Evolutionary conservation across 495 filamentous ascomycete species (phyloP), one percentile per base, ranked within the genome.

Genomic region (Podospora australis): DNA sequence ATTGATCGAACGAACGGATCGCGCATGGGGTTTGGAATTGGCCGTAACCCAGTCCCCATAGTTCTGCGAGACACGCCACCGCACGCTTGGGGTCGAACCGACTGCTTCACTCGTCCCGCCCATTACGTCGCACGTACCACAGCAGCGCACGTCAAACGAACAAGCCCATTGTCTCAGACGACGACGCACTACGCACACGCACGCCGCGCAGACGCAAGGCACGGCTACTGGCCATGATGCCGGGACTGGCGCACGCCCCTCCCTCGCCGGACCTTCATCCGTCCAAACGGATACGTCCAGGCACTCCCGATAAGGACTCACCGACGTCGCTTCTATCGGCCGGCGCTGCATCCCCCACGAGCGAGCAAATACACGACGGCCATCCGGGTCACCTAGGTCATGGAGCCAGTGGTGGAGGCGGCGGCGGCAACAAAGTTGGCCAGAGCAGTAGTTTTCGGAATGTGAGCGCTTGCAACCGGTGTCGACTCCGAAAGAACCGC

Each of bases 381-480:
- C 30, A 46, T 14, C 38, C 54, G 21, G 46, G 46, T 17, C 46
- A 36, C n/a, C n/a, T n/a, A n/a, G n/a, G n/a, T n/a, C n/a, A n/a
- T n/a, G n/a, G n/a, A n/a, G n/a, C n/a, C n/a, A n/a, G n/a, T 26
- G 47, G 49, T 29, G 44, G 16, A 8, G 43, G 30, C 11, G 40
- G 19, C 38, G 52, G 43, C 6, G 46, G 48, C 9, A 56, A 57
- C 22, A 77, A 73, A 56, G 59, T 65, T 16, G 68, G 70, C 1
- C 73, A 76, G 51, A 75, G 71, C 47, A 75, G 69, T 56, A 77
- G 66, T 56, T 96, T 96, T 66, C 84, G 90, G 56, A 96, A 95
- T 64, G 91, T 97, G 50, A 91, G 86, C 53, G 91, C 91, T 39
- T 97, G 91, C 64, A 94, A 96, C 68, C 81, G 91, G 17, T 97